These are phyloP conservation scores for Davidsoniella eucalypti DNA, from an alignment of 2,329 filamentous ascomycete species.

Conservation along the genomic window DNA sequence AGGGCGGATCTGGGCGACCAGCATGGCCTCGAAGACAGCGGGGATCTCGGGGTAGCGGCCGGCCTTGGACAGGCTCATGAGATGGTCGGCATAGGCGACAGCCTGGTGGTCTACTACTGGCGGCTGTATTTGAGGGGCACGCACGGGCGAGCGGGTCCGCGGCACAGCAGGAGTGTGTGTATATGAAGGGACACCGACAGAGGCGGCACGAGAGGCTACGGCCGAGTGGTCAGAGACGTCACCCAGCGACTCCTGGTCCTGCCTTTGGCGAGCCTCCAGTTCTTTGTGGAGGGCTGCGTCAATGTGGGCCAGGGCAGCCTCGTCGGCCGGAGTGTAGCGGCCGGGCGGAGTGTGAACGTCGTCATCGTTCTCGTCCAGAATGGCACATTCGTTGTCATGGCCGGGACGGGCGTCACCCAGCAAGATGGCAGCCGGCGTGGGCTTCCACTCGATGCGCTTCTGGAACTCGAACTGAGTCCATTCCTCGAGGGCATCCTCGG, in stretches of 20 bases:
- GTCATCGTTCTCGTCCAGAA: conserved; percentile 15
- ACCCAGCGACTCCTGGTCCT: conserved; percentile 26
- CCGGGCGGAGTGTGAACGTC: conserved; percentile 15
- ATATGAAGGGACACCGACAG: conserved; percentile 18
- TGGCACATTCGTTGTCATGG: conserved; percentile 8
- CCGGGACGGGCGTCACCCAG: conserved; percentile 26
- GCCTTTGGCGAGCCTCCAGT: conserved; percentile 36
- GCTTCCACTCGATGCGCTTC: conserved; percentile 79
- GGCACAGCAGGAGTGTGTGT: conserved; percentile 26
- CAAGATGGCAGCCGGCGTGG: conserved; percentile 36
- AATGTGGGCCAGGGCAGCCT: conserved; percentile 58
- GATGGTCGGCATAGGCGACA: conserved; percentile 58
- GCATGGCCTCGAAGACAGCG: conserved; percentile 76
- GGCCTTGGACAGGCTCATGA: conserved; percentile 55
- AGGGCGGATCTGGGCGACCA: conserved; percentile 66
- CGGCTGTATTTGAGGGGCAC: conserved; percentile 34
- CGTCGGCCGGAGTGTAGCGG: conserved; percentile 25
- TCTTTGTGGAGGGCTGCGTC: conserved; percentile 73
- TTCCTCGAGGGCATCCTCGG: conserved; percentile 51
- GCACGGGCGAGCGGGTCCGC: conserved; percentile 27
- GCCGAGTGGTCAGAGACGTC: conserved; percentile 26
- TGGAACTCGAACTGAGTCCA: conserved; percentile 88
- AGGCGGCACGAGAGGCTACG: conserved; percentile 18
- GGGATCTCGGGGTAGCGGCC: conserved; percentile 77
- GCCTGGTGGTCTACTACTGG: conserved; percentile 48